Conservation (phyloP, 2,329 filamentous ascomycete species). For the Xylaria sp. region DNA sequence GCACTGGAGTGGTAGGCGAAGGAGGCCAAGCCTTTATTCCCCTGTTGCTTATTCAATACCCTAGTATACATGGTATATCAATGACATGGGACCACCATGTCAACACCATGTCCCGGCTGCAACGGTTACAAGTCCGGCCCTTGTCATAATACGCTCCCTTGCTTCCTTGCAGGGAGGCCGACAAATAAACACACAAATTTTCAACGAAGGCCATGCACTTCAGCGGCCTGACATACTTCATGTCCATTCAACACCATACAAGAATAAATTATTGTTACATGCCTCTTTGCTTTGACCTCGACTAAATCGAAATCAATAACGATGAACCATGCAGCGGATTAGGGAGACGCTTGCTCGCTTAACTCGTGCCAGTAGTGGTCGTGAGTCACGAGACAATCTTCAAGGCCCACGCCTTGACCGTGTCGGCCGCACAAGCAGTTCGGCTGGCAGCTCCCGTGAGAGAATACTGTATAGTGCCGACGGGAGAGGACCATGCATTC, state of each 20-base stretch:
- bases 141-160: slow-evolving; percentile 23
- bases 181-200: slow-evolving; percentile 29
- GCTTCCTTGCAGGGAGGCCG: slow-evolving; percentile 21
- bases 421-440: slow-evolving; percentile 46
- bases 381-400: slow-evolving; percentile 43
- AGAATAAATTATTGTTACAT: slow-evolving; percentile 16
- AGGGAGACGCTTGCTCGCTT: slow-evolving; percentile 48
- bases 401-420: slow-evolving; percentile 45
- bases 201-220: slow-evolving; percentile 18
- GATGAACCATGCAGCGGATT: slow-evolving; percentile 49
- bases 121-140: slow-evolving; percentile 35
- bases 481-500: slow-evolving; percentile 44
- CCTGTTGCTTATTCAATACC: slow-evolving; percentile 16
- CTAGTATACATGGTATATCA: background rate
- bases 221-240: slow-evolving; percentile 14
- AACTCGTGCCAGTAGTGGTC: slow-evolving; percentile 42
- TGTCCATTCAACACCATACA: slow-evolving; percentile 10
- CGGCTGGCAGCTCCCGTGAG: slow-evolving; percentile 46
- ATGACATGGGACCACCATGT: slow-evolving; percentile 31
- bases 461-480: slow-evolving; percentile 43
- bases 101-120: slow-evolving; percentile 37
- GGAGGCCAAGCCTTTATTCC: slow-evolving; percentile 9
- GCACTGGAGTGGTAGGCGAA: slow-evolving; percentile 11
- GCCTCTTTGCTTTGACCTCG: slow-evolving; percentile 19
- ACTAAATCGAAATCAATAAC: slow-evolving; percentile 17